These are phyloP conservation scores for Pseudognaphalium luteoalbum DNA, from an alignment of 129 eudicot species.

Conservation along the genomic window DNA sequence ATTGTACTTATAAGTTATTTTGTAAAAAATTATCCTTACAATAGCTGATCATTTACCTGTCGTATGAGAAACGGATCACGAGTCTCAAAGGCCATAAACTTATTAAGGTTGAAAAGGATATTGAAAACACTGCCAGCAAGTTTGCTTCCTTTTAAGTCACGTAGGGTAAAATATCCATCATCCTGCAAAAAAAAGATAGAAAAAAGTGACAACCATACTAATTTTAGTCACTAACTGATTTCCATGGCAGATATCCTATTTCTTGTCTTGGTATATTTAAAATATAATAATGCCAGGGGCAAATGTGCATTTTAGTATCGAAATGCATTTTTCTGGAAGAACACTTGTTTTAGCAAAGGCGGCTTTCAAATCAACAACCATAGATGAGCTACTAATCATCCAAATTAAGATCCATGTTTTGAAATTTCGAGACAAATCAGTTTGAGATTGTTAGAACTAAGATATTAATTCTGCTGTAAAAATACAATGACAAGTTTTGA, in stretches of 20 bases:
- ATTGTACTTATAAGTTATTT: background rate
- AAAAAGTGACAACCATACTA: background rate
- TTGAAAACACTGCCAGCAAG: slow-evolving; percentile 20
- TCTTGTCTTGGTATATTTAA: background rate
- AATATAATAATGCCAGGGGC: background rate
- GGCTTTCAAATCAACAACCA: background rate
- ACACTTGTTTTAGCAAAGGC: background rate
- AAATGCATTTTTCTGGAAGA: background rate
- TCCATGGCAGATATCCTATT: background rate
- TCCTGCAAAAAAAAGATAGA: slow-evolving; percentile 9
- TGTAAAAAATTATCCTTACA: background rate
- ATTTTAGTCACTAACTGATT: background rate
- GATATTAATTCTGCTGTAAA: background rate
- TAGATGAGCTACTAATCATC: background rate
- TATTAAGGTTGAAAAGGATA: slow-evolving; percentile 16
- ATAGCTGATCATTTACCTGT: slow-evolving; percentile 5
- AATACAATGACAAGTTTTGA: background rate
- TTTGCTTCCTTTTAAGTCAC: slow-evolving; percentile 16
- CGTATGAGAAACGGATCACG: slow-evolving; percentile 12
- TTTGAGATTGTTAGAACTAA: background rate
- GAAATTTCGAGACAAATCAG: background rate
- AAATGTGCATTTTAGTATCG: background rate
- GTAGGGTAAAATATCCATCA: slow-evolving; percentile 14
- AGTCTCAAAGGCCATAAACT: slow-evolving; percentile 15
- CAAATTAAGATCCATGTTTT: background rate